Percentiles rank a stretch among this genome's conserved stretches.
phyloP scores from a whole-genome alignment of 208 protist species.

The Angomonas deanei region DNA sequence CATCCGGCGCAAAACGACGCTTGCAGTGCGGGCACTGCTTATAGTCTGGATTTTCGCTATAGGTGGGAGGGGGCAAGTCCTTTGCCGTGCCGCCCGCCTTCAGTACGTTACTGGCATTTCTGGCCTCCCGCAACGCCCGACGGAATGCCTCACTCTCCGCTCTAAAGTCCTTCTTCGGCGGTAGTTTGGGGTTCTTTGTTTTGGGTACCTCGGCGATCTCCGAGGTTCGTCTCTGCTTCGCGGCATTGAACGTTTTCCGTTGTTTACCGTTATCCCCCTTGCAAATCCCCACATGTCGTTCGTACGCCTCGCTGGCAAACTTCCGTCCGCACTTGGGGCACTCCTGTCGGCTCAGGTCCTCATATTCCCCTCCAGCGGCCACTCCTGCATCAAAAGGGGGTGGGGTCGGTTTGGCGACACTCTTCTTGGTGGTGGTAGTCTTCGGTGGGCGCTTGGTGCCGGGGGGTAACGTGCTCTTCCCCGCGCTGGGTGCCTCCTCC shows the following conservation, averaged over 20 bases:
- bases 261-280: constrained; percentile 28
- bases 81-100: constrained; percentile 63
- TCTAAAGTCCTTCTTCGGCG: constrained; percentile 73
- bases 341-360: constrained; percentile 21
- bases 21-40: constrained; percentile 81
- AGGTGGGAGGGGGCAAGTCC: constrained; percentile 83
- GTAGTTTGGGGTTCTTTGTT: constrained; percentile 4
- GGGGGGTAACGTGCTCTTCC: neutral
- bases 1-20: constrained; percentile 75
- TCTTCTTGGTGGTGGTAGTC: neutral
- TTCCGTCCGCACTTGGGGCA: constrained; percentile 73
- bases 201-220: constrained; percentile 2
- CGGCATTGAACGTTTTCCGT: constrained; percentile 72
- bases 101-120: constrained; percentile 67
- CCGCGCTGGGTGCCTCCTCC: neutral
- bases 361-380: constrained; percentile 12
- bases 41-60: constrained; percentile 82
- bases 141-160: constrained; percentile 81
- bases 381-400: neutral
- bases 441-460: neutral
- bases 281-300: constrained; percentile 72
- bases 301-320: constrained; percentile 66
- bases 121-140: constrained; percentile 63
- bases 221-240: constrained; percentile 32
- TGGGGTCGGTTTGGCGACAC: neutral